Evolutionary conservation across 768 basidiomycete species (phyloP).

Genomic region (Lanmaoa rubissima): DNA sequence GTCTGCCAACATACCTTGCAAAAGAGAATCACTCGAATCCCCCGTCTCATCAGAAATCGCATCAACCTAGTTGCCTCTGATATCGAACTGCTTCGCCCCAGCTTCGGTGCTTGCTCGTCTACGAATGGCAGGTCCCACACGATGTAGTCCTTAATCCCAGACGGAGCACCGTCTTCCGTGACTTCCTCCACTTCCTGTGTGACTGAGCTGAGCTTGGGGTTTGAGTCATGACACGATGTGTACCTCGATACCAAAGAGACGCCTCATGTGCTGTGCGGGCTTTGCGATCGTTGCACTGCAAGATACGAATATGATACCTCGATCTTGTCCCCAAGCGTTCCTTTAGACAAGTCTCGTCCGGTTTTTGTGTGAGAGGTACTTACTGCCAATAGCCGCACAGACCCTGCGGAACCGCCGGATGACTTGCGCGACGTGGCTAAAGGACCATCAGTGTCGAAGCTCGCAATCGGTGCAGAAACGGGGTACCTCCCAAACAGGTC

Average conservation of each 20-base stretch:
- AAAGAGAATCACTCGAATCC: slow-evolving; percentile 82
- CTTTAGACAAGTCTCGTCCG: neutral
- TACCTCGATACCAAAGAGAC: slow-evolving; percentile 65
- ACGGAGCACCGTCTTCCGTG: slow-evolving; percentile 79
- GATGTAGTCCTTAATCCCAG: slow-evolving; percentile 75
- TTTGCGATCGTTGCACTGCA: slow-evolving; percentile 88
- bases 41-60: slow-evolving; percentile 78
- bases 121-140: slow-evolving; percentile 71
- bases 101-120: slow-evolving; percentile 49
- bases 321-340: slow-evolving; percentile 38
- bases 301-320: slow-evolving; percentile 63
- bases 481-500: slow-evolving; percentile 74
- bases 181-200: slow-evolving; percentile 59
- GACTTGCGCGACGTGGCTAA: slow-evolving; percentile 78
- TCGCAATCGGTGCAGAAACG: neutral
- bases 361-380: slow-evolving; percentile 21
- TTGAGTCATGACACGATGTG: neutral
- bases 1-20: slow-evolving; percentile 56
- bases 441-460: neutral
- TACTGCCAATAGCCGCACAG: slow-evolving; percentile 76
- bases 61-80: slow-evolving; percentile 70
- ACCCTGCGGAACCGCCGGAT: slow-evolving; percentile 74
- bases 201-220: neutral
- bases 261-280: slow-evolving; percentile 71
- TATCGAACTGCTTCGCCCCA: slow-evolving; percentile 59